Evolutionary conservation across 225 moss, liverwort and hornwort genomes (phyloP).

Genomic region (Physcomitrellopsis africana): DNA sequence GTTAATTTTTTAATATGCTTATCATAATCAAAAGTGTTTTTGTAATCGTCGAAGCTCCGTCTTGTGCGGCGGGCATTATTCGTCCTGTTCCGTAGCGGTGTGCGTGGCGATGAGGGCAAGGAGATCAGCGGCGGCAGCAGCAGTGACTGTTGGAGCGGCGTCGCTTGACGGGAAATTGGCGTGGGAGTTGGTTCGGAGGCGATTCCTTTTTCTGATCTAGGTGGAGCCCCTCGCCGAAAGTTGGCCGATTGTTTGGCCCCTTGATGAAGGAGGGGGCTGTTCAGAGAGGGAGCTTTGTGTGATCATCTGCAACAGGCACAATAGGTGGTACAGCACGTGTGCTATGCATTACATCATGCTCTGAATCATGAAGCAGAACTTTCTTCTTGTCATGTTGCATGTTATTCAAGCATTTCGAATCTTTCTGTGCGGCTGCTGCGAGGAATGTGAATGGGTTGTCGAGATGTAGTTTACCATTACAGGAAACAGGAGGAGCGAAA

Average conservation of each 20-base stretch:
- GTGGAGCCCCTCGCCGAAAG: slow-evolving; percentile 5
- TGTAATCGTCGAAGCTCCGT: too few species aligned
- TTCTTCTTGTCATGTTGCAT: slow-evolving; percentile 87
- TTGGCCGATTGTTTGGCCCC: slow-evolving; percentile 48
- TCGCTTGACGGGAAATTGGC: slow-evolving; percentile 9
- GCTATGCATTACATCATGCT: slow-evolving; percentile 70
- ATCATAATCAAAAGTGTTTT: too few species aligned
- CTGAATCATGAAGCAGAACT: slow-evolving; percentile 66
- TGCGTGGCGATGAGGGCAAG: too few species aligned
- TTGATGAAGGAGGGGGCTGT: slow-evolving; percentile 87
- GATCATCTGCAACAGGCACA: slow-evolving; percentile 77
- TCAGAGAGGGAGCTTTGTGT: slow-evolving; percentile 79
- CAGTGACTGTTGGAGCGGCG: slow-evolving; percentile 9
- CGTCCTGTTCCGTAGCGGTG: too few species aligned
- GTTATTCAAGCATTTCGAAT: slow-evolving; percentile 95
- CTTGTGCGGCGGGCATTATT: too few species aligned
- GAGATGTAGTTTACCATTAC: slow-evolving; percentile 88
- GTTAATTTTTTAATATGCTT: too few species aligned
- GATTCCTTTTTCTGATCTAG: slow-evolving; percentile 14
- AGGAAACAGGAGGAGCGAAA: slow-evolving; percentile 96
- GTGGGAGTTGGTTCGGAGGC: slow-evolving; percentile 2
- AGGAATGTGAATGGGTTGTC: slow-evolving; percentile 57
- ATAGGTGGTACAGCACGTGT: slow-evolving; percentile 87
- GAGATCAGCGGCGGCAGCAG: too few species aligned
- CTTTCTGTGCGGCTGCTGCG: slow-evolving; percentile 95